Evolutionary conservation across 345 rosid species (phyloP), one percentile per base, ranked within the genome.

Genomic region (Rhodamnia rubescens): DNA sequence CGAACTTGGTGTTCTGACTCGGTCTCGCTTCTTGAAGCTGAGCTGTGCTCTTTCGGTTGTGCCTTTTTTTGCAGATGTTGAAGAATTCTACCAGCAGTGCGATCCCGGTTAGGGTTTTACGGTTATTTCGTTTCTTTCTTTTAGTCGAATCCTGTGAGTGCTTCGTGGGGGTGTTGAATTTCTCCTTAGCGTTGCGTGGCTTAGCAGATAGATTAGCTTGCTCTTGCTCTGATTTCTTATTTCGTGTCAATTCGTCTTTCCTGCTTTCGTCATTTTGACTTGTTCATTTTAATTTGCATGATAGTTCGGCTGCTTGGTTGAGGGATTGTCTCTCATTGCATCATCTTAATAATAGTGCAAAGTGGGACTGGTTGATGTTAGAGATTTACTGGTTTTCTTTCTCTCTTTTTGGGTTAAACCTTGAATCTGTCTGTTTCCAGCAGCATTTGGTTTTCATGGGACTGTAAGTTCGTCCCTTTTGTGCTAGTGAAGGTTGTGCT

Each of bases 21-120:
- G 78, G 78, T 69, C 40, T 69, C 78, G 78, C 13, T 69, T 69
- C 78, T 69, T 12, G 78, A 69, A 44, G 75, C 75, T 64, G 75
- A 32, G 59, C 49, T 5, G 54, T 29, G 61, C 55, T 44, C 5
- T 1, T 36, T 6, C 36, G 40, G 20, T 83, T 83, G 29, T 6
- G 86, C 87, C 18, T 56, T 12, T 69, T 78, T 49, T 88, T 86
- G 89, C 95, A 95, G 98, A 95, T 89, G 98, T 89, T 49, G 89
- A 87, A 80, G 94, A 91, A 15, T 95, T 95, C 83, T 93, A 87
- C 84, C 93, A 91, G 83, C 95, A 93, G 91, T 93, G 97, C 82
- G 94, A 94, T 87, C 98, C 98, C 87, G 98, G 98, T 95, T 89
- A 89, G 96, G 85, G 74, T 86, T 90, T 90, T 61, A 83, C 15